phyloP scores from a whole-genome alignment of 2,329 filamentous ascomycete genomes.

The Xylariaceae sp. region DNA sequence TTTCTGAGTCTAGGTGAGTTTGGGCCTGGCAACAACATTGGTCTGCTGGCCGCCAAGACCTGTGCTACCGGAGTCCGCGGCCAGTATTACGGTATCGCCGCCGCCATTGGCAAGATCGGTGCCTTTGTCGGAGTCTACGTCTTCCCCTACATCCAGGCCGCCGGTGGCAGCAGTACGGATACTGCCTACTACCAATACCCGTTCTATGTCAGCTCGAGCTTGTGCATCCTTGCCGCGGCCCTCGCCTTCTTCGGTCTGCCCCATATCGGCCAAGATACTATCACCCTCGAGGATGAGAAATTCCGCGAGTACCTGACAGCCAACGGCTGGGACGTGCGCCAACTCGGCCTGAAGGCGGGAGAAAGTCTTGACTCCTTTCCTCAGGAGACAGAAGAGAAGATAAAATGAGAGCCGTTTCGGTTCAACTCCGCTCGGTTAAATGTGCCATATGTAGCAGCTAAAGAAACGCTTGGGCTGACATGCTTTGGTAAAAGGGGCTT shows the following conservation, averaged over 20 bases:
- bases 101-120: conserved; percentile 75
- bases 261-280: conserved; percentile 83
- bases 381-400: conserved; percentile 20
- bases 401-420: neutral
- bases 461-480: neutral
- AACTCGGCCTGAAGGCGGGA: conserved; percentile 53
- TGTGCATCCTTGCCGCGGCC: conserved; percentile 77
- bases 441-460: neutral
- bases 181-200: conserved; percentile 77
- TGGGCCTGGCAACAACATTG: conserved; percentile 91
- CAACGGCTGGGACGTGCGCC: conserved; percentile 76
- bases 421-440: neutral
- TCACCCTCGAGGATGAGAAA: conserved; percentile 74
- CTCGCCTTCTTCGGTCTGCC: conserved; percentile 73
- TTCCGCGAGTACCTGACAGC: conserved; percentile 76
- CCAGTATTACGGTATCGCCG: conserved; percentile 72
- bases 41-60: conserved; percentile 83
- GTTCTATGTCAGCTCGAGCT: conserved; percentile 80
- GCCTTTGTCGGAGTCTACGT: conserved; percentile 88
- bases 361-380: conserved; percentile 39
- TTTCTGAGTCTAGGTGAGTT: conserved; percentile 81
- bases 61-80: conserved; percentile 88
- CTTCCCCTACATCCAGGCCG: conserved; percentile 73
- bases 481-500: neutral
- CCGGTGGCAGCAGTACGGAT: conserved; percentile 54